Percentiles rank a stretch among this genome's conserved stretches.
phyloP scores from a whole-genome alignment of 202 grass and related monocot genomes.

The Hordeum pubiflorum region DNA sequence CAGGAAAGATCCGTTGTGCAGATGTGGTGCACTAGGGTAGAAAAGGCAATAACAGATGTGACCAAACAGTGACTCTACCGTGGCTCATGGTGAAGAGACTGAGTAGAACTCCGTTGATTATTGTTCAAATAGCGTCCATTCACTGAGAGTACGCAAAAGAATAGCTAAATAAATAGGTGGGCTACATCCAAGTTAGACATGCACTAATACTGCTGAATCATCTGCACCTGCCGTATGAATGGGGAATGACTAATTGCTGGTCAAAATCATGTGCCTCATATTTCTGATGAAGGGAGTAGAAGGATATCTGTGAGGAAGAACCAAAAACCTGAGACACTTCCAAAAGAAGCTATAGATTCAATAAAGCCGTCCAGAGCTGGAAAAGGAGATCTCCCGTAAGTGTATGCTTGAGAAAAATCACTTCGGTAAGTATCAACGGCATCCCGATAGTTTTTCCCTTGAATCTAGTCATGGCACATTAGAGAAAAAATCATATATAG shows the following conservation, averaged over 20 bases:
- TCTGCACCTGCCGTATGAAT: neutral
- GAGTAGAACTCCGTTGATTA: neutral
- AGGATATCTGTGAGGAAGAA: slow-evolving; percentile 8
- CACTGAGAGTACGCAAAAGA: neutral
- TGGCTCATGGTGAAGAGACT: neutral
- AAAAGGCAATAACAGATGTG: neutral
- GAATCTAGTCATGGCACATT: slow-evolving; percentile 44
- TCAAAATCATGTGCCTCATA: neutral
- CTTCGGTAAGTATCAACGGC: slow-evolving; percentile 45
- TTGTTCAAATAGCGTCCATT: neutral
- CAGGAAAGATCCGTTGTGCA: neutral
- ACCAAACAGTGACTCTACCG: neutral
- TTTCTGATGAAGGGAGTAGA: neutral
- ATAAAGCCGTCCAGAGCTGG: slow-evolving; percentile 82
- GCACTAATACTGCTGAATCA: neutral
- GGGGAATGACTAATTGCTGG: neutral
- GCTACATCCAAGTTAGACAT: neutral
- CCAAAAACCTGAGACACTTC: slow-evolving; percentile 63
- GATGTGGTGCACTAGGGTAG: neutral
- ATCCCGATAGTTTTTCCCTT: slow-evolving; percentile 36
- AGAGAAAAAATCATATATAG: slow-evolving; percentile 10
- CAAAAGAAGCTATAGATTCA: slow-evolving; percentile 76
- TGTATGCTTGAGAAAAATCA: slow-evolving; percentile 51
- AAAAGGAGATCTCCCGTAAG: slow-evolving; percentile 76
- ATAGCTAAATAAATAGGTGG: neutral